Evolutionary conservation across 495 filamentous ascomycete genomes (phyloP).

Genomic region (Acidomyces sp.): DNA sequence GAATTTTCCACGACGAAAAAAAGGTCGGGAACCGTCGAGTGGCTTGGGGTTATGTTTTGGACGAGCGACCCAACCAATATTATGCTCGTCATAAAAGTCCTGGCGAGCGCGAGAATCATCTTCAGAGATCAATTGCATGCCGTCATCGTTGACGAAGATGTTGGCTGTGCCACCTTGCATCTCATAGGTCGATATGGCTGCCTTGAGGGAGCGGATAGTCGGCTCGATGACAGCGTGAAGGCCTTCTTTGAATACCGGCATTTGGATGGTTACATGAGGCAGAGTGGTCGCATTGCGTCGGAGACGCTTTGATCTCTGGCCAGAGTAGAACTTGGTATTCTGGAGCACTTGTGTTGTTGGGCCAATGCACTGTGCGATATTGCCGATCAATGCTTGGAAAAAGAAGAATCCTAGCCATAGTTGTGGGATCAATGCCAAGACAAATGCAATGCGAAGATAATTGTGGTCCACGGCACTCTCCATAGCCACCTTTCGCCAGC

Average conservation of each 20-base stretch:
- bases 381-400: constrained; percentile 44
- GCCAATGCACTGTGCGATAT: constrained; percentile 45
- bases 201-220: constrained; percentile 47
- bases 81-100: constrained; percentile 40
- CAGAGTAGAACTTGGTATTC: constrained; percentile 52
- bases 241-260: constrained; percentile 66
- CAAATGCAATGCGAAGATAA: constrained; percentile 37
- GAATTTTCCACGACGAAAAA: constrained; percentile 52
- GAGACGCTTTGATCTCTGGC: constrained; percentile 31
- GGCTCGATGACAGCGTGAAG: constrained; percentile 48
- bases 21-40: constrained; percentile 27
- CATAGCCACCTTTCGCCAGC: constrained; percentile 41
- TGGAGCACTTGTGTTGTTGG: constrained; percentile 41
- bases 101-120: constrained; percentile 43
- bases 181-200: constrained; percentile 55
- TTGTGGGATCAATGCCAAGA: constrained; percentile 36
- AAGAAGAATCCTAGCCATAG: constrained; percentile 52
- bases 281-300: constrained; percentile 37
- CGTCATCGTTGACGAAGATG: constrained; percentile 40
- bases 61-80: constrained; percentile 30
- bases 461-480: constrained; percentile 38
- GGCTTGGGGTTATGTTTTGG: constrained; percentile 43
- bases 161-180: constrained; percentile 40
- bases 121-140: constrained; percentile 33
- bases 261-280: constrained; percentile 62